These are phyloP conservation scores for Stagonosporopsis cucurbitacearum DNA, from an alignment of 2,329 filamentous ascomycete genomes.

Conservation along the genomic window DNA sequence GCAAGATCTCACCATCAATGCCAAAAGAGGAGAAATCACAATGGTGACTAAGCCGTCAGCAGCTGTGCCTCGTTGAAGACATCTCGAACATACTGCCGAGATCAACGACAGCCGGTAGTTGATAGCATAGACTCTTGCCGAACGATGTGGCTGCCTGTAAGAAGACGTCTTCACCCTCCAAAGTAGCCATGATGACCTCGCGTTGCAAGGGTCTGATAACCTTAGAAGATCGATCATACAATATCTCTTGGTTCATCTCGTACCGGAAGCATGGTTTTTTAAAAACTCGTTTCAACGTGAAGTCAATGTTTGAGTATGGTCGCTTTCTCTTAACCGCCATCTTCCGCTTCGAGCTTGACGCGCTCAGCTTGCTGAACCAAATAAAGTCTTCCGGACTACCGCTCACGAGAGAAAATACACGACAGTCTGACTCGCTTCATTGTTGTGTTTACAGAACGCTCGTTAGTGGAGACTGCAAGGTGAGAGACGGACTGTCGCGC, in stretches of 20 bases:
- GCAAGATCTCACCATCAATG: slow-evolving; percentile 74
- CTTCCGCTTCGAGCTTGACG: background rate
- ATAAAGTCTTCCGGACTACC: background rate
- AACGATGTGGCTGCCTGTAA: slow-evolving; percentile 90
- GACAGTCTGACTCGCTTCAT: background rate
- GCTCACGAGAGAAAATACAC: background rate
- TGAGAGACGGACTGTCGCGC: slow-evolving; percentile 12
- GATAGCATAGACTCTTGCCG: slow-evolving; percentile 92
- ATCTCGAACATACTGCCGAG: slow-evolving; percentile 71
- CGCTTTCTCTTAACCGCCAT: slow-evolving; percentile 44
- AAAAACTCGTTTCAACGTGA: slow-evolving; percentile 76
- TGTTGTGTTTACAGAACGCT: background rate
- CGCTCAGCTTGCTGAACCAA: background rate
- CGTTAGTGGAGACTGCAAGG: background rate
- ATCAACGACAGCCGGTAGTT: slow-evolving; percentile 86
- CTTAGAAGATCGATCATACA: slow-evolving; percentile 10
- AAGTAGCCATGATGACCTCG: slow-evolving; percentile 82
- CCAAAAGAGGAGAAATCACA: slow-evolving; percentile 86
- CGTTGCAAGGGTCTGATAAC: slow-evolving; percentile 72
- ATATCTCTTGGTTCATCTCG: background rate
- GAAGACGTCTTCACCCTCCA: slow-evolving; percentile 88
- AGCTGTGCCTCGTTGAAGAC: background rate
- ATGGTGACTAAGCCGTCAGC: slow-evolving; percentile 71
- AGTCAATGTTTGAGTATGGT: slow-evolving; percentile 67
- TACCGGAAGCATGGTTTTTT: slow-evolving; percentile 76